phyloP scores from a whole-genome alignment of 164 flowering plant species.

The Brasenia schreberi region DNA sequence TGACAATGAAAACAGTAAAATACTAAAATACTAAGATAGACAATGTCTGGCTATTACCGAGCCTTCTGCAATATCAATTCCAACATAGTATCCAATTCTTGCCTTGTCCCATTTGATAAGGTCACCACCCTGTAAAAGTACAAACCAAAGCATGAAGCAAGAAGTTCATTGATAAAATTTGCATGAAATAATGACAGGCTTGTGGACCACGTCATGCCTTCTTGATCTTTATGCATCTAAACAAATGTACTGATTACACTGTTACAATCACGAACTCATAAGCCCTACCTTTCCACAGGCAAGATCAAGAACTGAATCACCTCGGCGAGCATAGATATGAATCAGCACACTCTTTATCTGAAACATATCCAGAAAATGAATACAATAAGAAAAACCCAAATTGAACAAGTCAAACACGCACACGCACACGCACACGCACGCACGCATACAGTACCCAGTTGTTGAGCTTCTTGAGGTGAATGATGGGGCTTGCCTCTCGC shows the following conservation, averaged over 20 bases:
- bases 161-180: no score
- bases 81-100: slow-evolving; percentile 85
- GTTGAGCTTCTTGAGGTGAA: slow-evolving; percentile 85
- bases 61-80: slow-evolving; percentile 95
- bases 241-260: no score
- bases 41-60: slow-evolving; percentile 36
- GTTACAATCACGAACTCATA: no score
- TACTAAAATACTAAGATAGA: background rate
- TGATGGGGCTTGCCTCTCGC: slow-evolving; percentile 86
- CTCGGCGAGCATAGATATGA: slow-evolving; percentile 70
- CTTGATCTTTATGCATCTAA: no score
- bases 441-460: slow-evolving; percentile 54
- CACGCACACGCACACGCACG: no score
- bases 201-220: no score
- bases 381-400: background rate
- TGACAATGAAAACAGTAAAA: background rate
- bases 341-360: slow-evolving; percentile 94
- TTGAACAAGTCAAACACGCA: background rate
- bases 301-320: slow-evolving; percentile 91
- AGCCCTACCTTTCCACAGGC: slow-evolving; percentile 88
- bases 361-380: background rate
- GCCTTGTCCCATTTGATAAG: slow-evolving; percentile 99
- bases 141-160: background rate
- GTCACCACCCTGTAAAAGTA: slow-evolving; percentile 69
- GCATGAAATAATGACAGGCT: no score